Base-by-base conservation (phyloP, 106 monocot genomes). In the Allium cepa region DNA sequence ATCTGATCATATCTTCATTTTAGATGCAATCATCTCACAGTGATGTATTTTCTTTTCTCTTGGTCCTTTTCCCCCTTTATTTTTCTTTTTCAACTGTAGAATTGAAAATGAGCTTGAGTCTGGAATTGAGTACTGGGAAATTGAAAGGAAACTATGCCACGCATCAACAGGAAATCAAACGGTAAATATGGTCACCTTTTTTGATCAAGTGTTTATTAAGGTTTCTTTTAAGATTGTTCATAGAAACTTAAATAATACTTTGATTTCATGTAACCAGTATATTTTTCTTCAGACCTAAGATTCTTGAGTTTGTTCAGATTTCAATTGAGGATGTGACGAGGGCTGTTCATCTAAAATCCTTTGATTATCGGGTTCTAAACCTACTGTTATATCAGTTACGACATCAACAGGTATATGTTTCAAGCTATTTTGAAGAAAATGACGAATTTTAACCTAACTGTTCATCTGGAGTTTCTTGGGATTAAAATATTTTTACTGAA, bases 111-210 rank as follows among this genome's bases (percentile, higher is more conserved):
- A 96, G 68, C 78, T 91, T 49, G 72, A 74, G 57, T 68, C 67
- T 67, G 95, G 95, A n/a, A 26, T 73, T 67, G 81, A 86, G 46
- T 96, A 96, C 74, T 95, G 91, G 95, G 70, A 74, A 59, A 77
- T 96, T 65, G 95, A 96, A 72, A 86, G 81, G 71, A 86, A 86
- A 58, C 88, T 91, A 46, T 96, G 91, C 58, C 68, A 79, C 80
- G 83, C 77, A 69, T 60, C 88, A 57, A 16, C 66, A 26, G 73
- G 58, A 47, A 88, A 85, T 64, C 66, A 73, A 17, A 76, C 78
- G 87, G 84, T 90, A 46, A 18, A 7, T 36, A 5, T 1, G 36
- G 36, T 36, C 36, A 36, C 4, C 36, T 36, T 22, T 22, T 22
- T 22, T 22, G 22, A 22, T 22, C 22, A 36, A 36, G 36, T 36